Base-by-base conservation (phyloP, 225 moss, liverwort and hornwort species). In the Neckera pumila region DNA sequence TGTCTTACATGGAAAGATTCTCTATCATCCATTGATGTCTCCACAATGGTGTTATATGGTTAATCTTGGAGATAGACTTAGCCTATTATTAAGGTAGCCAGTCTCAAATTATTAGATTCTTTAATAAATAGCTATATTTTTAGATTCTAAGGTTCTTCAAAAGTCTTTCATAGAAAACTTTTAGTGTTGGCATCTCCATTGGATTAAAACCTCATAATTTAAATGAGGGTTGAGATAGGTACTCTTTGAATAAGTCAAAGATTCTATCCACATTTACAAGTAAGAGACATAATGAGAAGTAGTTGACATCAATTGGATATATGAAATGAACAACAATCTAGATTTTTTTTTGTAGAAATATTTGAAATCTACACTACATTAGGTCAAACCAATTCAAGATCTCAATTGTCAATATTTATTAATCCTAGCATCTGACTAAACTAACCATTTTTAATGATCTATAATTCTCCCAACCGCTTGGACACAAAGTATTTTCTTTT, bases 41-140 rank as follows among this genome's bases (percentile, higher is more conserved):
- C 2, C 0, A 0, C 2, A 26, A 9, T 0, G 1, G 3, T 0
- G 0, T 40, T 25, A 40, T 0, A 40, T 1, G 43, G 2, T 28
- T 43, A 43, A 0, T 5, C 3, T 72, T 28, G 0, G 1, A 3
- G 1, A 72, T 25, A 43, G 8, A 25, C 8, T 14, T 40, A 71
- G 3, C 14, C 31, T 66, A 66, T 20, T 20, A 11, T 11, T 36
- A 9, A 12, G 2, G 3, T 9, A 26, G 2, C 10, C 0, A 28
- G 1, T 1, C 2, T 3, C 3, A 72, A 72, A 43, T 72, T 16
- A 27, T 22, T 0, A 22, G 2, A 12, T 43, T 27, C 0, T 0
- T 15, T 0, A 0, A 43, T 45, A 6, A 30, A 17, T 28, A 73
- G 3, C 3, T 45, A 45, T 6, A 45, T 28, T 73, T 0, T 43